A percentile compares a stretch with the other conserved stretches of the same genome.
Conservation (phyloP, 805 yeast species). For the Naumovozyma castellii region DNA sequence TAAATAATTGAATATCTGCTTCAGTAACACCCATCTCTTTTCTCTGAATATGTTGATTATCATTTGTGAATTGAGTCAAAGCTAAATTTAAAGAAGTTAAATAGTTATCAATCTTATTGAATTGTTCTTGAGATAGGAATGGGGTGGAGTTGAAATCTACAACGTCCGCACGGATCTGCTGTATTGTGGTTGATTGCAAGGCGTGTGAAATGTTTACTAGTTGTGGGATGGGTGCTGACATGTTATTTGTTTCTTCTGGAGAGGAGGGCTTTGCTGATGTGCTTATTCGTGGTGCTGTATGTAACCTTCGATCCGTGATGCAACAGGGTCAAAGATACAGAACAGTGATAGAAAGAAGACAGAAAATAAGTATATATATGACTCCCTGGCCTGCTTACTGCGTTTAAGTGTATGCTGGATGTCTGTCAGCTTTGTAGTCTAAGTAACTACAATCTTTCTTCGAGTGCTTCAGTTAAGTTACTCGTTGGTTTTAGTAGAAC, state of each 20-base stretch:
- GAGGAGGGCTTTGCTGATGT: background rate
- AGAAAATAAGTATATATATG: too few species aligned
- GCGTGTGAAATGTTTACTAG: conserved; percentile 27
- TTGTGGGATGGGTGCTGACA: conserved; percentile 25
- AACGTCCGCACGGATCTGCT: conserved; percentile 23
- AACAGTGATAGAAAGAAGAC: too few species aligned
- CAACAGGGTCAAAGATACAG: too few species aligned
- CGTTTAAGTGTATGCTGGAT: too few species aligned
- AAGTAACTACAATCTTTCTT: too few species aligned
- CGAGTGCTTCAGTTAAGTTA: too few species aligned
- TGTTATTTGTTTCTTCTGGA: too few species aligned
- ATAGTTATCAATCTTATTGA: conserved; percentile 15
- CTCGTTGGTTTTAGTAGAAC: too few species aligned
- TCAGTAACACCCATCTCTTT: conserved; percentile 16
- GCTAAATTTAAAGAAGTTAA: conserved; percentile 16
- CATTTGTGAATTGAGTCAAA: conserved; percentile 18
- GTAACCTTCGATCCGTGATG: too few species aligned
- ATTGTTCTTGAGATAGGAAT: conserved; percentile 10
- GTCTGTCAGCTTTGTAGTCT: too few species aligned
- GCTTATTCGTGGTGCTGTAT: too few species aligned
- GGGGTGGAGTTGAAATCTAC: conserved; percentile 10
- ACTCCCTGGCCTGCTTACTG: too few species aligned
- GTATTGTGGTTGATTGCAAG: conserved; percentile 21
- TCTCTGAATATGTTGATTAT: conserved; percentile 22
- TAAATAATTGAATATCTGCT: conserved; percentile 23